phyloP scores from a whole-genome alignment of 768 basidiomycete species.

The Suillus alpinus region DNA sequence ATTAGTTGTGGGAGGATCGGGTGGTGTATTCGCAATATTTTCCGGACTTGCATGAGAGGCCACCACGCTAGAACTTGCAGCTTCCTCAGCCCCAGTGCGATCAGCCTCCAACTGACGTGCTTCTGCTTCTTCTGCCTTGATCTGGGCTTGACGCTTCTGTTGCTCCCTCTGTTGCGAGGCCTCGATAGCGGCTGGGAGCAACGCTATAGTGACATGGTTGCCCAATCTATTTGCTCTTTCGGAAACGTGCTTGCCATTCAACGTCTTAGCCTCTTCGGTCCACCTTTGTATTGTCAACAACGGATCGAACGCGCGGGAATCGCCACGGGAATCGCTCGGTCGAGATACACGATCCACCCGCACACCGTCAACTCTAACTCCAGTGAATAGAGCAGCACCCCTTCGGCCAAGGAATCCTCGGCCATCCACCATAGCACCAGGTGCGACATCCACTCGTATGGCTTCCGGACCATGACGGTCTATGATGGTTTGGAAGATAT shows the following conservation, averaged over 20 bases:
- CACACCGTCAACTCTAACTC: conserved; percentile 37
- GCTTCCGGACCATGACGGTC: conserved; percentile 61
- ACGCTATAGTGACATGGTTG: conserved; percentile 67
- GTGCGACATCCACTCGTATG: conserved; percentile 75
- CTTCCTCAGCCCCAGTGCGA: conserved; percentile 26
- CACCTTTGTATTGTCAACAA: conserved; percentile 82
- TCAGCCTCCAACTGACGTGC: conserved; percentile 38
- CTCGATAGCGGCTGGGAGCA: conserved; percentile 79
- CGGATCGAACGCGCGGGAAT: conserved; percentile 61
- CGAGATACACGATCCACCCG: conserved; percentile 58
- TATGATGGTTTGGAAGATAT: conserved; percentile 82
- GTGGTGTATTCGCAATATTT: conserved; percentile 8
- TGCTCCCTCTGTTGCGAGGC: conserved; percentile 47
- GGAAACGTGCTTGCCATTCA: conserved; percentile 70
- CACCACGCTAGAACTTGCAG: conserved; percentile 17
- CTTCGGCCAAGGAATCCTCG: conserved; percentile 52
- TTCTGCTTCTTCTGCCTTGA: conserved; percentile 51
- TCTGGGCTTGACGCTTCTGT: conserved; percentile 42
- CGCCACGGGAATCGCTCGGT: conserved; percentile 44
- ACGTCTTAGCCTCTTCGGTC: conserved; percentile 82
- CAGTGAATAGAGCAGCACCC: conserved; percentile 44
- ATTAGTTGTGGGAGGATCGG: conserved; percentile 5
- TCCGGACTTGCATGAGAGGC: neutral
- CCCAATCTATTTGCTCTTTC: conserved; percentile 65
- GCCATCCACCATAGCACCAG: conserved; percentile 59